Evolutionary conservation across 495 filamentous ascomycete species (phyloP).

Genomic region (Oidiodendron maius): DNA sequence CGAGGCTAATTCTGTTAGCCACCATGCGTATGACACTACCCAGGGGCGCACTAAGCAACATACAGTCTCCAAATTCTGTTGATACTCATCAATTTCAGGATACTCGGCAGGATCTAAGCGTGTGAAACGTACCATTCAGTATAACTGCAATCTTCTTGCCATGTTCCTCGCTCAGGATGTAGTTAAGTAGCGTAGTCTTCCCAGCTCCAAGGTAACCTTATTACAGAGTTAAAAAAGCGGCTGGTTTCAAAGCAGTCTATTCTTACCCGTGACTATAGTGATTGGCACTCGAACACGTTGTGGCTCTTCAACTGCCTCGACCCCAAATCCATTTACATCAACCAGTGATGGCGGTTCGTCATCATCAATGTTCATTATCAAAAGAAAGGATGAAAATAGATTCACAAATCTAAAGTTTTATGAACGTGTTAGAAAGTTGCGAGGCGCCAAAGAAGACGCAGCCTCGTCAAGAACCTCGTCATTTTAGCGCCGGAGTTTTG

Average conservation of each 20-base stretch:
- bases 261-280: slow-evolving; percentile 86
- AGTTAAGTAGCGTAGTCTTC: slow-evolving; percentile 93
- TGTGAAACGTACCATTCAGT: slow-evolving; percentile 62
- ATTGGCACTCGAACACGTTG: slow-evolving; percentile 67
- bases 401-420: neutral
- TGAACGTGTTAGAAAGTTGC: too few species aligned
- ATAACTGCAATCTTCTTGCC: slow-evolving; percentile 98
- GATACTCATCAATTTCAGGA: neutral
- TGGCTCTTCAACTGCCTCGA: slow-evolving; percentile 32
- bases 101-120: neutral
- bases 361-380: slow-evolving; percentile 50
- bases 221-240: slow-evolving; percentile 14
- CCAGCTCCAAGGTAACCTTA: slow-evolving; percentile 82
- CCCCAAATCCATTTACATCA: slow-evolving; percentile 36
- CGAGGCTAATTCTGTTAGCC: slow-evolving; percentile 48
- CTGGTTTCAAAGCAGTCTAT: too few species aligned
- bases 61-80: slow-evolving; percentile 91
- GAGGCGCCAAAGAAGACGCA: too few species aligned
- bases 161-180: slow-evolving; percentile 88
- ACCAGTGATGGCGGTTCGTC: slow-evolving; percentile 75
- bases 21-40: too few species aligned
- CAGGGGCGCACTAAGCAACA: slow-evolving; percentile 22
- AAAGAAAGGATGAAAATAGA: too few species aligned
- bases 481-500: neutral
- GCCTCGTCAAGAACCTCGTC: neutral